Evolutionary conservation across 1,284 basidiomycete genomes (phyloP).

Genomic region (Papiliotrema laurentii): DNA sequence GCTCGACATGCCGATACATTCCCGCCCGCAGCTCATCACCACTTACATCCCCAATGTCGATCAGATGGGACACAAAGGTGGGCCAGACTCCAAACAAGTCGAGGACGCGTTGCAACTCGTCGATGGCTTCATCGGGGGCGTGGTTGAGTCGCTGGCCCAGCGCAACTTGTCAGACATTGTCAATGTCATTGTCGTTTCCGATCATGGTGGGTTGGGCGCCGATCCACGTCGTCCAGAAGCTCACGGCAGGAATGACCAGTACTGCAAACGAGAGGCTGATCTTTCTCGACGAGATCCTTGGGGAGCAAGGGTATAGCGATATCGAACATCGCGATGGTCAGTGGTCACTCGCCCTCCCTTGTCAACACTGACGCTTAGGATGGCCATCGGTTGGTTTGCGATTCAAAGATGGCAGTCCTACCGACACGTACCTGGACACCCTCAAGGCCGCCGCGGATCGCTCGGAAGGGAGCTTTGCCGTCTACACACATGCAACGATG

Average conservation of each 20-base stretch:
- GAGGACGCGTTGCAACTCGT: constrained; percentile 64
- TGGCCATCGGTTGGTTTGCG: constrained; percentile 82
- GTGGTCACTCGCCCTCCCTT: constrained; percentile 11
- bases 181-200: constrained; percentile 83
- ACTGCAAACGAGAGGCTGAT: constrained; percentile 70
- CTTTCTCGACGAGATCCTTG: constrained; percentile 79
- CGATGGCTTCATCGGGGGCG: constrained; percentile 67
- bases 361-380: constrained; percentile 47
- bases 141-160: constrained; percentile 60
- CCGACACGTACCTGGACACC: constrained; percentile 54
- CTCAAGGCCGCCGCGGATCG: constrained; percentile 55
- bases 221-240: background rate
- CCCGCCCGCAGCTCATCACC: constrained; percentile 71
- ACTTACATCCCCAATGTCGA: constrained; percentile 55
- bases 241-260: constrained; percentile 64
- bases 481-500: constrained; percentile 76
- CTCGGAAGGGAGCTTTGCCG: constrained; percentile 62
- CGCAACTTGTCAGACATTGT: constrained; percentile 77
- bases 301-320: constrained; percentile 57
- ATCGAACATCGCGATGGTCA: constrained; percentile 69
- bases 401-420: constrained; percentile 60
- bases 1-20: constrained; percentile 67
- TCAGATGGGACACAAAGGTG: constrained; percentile 62
- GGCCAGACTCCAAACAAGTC: constrained; percentile 67
- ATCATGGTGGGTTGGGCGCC: constrained; percentile 58